phyloP scores from a whole-genome alignment of 106 monocot genomes.

The Cymbidium sinense region DNA sequence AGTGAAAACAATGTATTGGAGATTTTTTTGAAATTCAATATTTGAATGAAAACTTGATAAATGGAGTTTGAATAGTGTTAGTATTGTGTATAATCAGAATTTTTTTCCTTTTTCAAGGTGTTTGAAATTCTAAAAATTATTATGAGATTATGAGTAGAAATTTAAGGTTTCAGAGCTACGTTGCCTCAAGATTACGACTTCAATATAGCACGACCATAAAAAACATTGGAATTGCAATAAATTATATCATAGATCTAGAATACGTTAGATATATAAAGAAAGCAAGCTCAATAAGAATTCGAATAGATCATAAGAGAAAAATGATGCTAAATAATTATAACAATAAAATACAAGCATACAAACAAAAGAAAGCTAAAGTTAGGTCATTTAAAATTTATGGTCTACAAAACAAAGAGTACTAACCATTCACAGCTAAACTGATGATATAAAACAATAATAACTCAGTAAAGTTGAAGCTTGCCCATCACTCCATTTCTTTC shows the following conservation, averaged over 20 bases:
- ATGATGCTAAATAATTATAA: neutral
- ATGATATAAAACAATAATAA: constrained; percentile 89
- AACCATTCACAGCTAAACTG: constrained; percentile 88
- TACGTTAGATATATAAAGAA: neutral
- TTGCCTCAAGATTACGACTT: neutral
- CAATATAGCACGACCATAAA: neutral
- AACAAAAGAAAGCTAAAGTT: neutral
- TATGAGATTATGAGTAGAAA: neutral
- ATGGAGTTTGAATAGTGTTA: no score
- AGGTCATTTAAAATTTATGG: neutral
- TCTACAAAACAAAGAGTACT: constrained; percentile 6
- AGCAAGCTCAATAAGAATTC: neutral
- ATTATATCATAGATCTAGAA: neutral
- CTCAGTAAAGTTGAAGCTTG: constrained; percentile 66
- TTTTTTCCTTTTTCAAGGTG: no score
- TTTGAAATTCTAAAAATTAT: neutral
- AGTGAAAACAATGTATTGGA: no score
- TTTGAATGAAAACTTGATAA: no score
- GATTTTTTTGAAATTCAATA: no score
- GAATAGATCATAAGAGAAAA: neutral
- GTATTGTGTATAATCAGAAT: no score
- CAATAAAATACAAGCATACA: neutral
- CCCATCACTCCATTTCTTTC: constrained; percentile 87
- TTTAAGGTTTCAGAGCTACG: neutral
- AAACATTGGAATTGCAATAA: neutral